Conservation (phyloP, 371 early-diverging fungal genomes). For the Lichtheimia corymbifera region DNA sequence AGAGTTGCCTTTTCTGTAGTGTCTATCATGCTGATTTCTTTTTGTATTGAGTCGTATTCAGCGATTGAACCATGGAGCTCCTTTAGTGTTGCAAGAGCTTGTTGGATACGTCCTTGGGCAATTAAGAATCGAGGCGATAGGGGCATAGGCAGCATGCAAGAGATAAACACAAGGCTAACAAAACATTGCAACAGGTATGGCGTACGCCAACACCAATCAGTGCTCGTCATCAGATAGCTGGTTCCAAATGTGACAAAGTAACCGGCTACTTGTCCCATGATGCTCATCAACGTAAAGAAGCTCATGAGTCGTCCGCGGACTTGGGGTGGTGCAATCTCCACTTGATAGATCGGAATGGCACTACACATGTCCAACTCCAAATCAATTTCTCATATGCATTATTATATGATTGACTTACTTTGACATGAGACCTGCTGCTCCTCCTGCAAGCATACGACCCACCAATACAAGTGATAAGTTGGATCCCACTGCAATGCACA, state of each 20-base stretch:
- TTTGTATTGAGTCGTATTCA: too few relatives aligned
- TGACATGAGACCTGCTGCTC: conserved; percentile 34
- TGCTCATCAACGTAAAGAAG: conserved; percentile 33
- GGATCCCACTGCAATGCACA: conserved; percentile 41
- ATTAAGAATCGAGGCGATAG: too few relatives aligned
- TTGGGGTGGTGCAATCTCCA: conserved; percentile 38
- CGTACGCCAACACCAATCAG: conserved; percentile 40
- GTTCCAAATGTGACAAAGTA: conserved; percentile 52
- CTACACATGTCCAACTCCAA: not conserved
- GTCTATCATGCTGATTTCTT: too few relatives aligned
- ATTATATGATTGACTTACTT: not conserved
- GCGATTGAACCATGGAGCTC: too few relatives aligned
- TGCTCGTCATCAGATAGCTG: conserved; percentile 21
- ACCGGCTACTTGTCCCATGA: conserved; percentile 38
- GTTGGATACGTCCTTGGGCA: too few relatives aligned
- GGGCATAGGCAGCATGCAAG: conserved; percentile 3
- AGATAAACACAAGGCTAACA: conserved; percentile 23
- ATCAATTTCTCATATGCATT: not conserved
- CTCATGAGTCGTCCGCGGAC: conserved; percentile 48
- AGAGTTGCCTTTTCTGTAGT: conserved; percentile 30
- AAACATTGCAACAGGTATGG: conserved; percentile 32
- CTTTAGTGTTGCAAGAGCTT: too few relatives aligned
- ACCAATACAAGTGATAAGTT: conserved; percentile 22
- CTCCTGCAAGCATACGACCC: too few relatives aligned
- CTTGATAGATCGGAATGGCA: conserved; percentile 26